Conservation (phyloP, 2,329 filamentous ascomycete species). For the Amesomyces nigricolor region DNA sequence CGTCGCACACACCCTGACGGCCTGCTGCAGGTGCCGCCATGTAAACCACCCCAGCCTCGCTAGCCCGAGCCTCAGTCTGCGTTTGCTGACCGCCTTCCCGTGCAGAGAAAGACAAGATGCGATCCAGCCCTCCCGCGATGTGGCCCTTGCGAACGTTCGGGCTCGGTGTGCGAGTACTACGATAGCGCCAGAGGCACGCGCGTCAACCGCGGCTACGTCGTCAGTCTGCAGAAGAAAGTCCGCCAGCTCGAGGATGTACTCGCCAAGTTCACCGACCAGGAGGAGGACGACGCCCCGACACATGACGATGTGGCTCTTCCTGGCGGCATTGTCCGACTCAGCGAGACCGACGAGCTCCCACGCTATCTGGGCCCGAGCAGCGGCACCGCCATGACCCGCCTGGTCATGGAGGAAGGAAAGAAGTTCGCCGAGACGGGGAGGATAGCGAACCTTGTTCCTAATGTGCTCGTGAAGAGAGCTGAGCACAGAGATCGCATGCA, state of each 20-base stretch:
- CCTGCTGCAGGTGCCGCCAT: conserved; percentile 74
- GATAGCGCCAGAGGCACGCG: conserved; percentile 81
- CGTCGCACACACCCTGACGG: conserved; percentile 73
- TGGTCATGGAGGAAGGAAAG: conserved; percentile 96
- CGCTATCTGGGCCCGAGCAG: conserved; percentile 91
- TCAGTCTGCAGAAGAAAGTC: conserved; percentile 83
- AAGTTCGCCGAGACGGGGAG: conserved; percentile 84
- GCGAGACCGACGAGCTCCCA: conserved; percentile 76
- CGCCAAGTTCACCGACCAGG: conserved; percentile 70
- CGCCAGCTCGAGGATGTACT: conserved; percentile 77
- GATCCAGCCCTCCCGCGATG: conserved; percentile 89
- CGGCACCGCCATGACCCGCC: conserved; percentile 87
- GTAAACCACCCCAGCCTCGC: conserved; percentile 40
- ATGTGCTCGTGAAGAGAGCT: conserved; percentile 54
- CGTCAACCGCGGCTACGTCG: conserved; percentile 86
- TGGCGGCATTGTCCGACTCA: conserved; percentile 77
- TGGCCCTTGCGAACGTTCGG: conserved; percentile 85
- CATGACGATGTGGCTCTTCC: conserved; percentile 82
- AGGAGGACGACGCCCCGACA: conserved; percentile 62
- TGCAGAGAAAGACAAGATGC: conserved; percentile 88
- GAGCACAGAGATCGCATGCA: conserved; percentile 57
- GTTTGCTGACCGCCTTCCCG: conserved; percentile 4
- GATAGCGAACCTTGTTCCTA: conserved; percentile 86
- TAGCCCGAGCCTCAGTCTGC: not conserved
- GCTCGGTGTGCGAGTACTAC: conserved; percentile 90